These are phyloP conservation scores for Arctium lappa DNA, from an alignment of 129 eudicot genomes.

Conservation along the genomic window DNA sequence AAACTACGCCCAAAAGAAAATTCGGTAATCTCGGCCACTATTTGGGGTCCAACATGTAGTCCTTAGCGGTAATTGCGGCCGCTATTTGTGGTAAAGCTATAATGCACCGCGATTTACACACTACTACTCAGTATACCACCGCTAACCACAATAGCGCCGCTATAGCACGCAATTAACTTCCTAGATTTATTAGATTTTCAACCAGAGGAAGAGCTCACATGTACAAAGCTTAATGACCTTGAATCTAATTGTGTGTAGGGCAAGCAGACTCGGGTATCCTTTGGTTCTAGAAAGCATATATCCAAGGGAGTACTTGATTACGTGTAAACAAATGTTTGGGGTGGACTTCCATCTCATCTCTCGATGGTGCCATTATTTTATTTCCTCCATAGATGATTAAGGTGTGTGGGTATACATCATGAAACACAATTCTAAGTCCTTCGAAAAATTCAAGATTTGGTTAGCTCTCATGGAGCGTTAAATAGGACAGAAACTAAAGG, in stretches of 20 bases:
- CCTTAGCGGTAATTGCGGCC: too few species aligned
- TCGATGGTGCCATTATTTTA: not conserved
- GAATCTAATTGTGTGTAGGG: not conserved
- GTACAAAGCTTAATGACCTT: not conserved
- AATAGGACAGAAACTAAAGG: too few species aligned
- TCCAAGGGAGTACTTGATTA: not conserved
- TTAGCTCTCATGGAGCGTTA: too few species aligned
- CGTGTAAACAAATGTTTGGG: not conserved
- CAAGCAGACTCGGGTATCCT: not conserved
- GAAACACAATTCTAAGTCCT: not conserved
- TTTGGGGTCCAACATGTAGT: too few species aligned
- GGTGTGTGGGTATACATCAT: not conserved
- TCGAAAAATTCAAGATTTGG: not conserved
- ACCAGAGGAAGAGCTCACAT: not conserved
- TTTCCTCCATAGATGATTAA: not conserved
- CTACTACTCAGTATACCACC: too few species aligned
- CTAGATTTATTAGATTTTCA: too few species aligned
- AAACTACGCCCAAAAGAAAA: too few species aligned
- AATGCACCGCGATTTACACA: too few species aligned
- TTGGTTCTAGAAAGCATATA: not conserved
- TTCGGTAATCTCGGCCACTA: too few species aligned
- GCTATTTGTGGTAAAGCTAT: too few species aligned
- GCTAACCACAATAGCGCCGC: too few species aligned
- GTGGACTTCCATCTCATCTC: not conserved
- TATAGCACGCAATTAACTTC: too few species aligned